phyloP scores from a whole-genome alignment of 2,329 filamentous ascomycete genomes.

The Dothiorella sarmentorum region DNA sequence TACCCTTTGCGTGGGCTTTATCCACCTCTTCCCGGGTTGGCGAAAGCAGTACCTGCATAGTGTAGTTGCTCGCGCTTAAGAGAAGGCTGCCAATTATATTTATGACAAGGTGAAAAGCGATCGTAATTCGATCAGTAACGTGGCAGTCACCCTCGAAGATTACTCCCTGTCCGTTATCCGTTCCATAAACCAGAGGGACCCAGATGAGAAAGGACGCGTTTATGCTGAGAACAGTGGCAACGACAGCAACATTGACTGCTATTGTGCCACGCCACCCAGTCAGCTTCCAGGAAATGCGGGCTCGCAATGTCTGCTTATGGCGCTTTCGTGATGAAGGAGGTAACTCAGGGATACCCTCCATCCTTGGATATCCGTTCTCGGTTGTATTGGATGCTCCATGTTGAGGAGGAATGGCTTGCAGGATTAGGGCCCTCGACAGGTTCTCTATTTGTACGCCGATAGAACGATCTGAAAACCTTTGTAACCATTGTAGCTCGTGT shows the following conservation, averaged over 20 bases:
- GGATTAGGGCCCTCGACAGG: too few species aligned
- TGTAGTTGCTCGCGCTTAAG: conserved; percentile 47
- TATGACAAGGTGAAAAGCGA: conserved; percentile 42
- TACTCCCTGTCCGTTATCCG: not conserved
- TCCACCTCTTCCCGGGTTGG: conserved; percentile 49
- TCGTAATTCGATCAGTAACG: not conserved
- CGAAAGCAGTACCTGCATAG: conserved; percentile 48
- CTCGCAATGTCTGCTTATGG: too few species aligned
- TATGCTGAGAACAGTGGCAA: not conserved
- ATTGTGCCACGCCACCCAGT: not conserved
- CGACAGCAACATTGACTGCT: not conserved
- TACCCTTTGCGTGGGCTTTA: conserved; percentile 38
- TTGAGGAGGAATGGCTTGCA: too few species aligned
- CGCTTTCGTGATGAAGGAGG: too few species aligned
- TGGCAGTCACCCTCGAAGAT: not conserved
- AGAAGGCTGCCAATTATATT: conserved; percentile 45
- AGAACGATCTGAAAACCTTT: too few species aligned
- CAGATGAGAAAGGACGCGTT: not conserved
- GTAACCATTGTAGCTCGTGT: too few species aligned
- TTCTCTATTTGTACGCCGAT: too few species aligned
- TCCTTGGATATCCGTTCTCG: too few species aligned
- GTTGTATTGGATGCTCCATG: too few species aligned
- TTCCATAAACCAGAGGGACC: not conserved
- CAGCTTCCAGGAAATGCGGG: too few species aligned
- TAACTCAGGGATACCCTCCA: too few species aligned